These are phyloP conservation scores for Sphaerostilbella broomeana DNA, from an alignment of 2,329 filamentous ascomycete genomes.

Conservation along the genomic window DNA sequence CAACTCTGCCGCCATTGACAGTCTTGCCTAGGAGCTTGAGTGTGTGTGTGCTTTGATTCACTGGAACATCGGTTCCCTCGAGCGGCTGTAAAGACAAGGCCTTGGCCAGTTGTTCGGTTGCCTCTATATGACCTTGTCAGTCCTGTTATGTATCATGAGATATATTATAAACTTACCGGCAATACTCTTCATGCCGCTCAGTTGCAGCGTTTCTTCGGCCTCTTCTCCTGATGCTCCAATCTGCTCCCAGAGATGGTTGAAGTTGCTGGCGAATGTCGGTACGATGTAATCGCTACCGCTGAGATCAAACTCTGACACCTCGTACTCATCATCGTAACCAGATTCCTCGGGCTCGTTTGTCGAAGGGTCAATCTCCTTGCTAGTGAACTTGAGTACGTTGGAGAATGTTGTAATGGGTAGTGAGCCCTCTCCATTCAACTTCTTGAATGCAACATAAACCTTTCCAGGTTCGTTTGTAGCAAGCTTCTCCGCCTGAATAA, in stretches of 20 bases:
- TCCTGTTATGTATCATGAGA: too few relatives aligned
- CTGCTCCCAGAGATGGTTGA: constrained; percentile 93
- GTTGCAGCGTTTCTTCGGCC: constrained; percentile 82
- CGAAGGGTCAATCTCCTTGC: constrained; percentile 93
- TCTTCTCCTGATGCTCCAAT: constrained; percentile 84
- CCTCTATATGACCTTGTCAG: constrained; percentile 52
- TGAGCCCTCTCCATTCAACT: constrained; percentile 65
- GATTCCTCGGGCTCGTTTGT: constrained; percentile 86
- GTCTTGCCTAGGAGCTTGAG: constrained; percentile 96
- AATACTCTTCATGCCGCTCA: constrained; percentile 85
- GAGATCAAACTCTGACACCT: constrained; percentile 89
- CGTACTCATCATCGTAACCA: constrained; percentile 96
- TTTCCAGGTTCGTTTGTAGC: constrained; percentile 81
- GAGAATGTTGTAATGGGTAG: constrained; percentile 78
- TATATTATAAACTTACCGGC: constrained; percentile 57
- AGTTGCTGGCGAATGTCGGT: constrained; percentile 89
- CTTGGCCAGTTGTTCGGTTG: constrained; percentile 83
- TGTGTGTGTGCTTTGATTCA: constrained; percentile 84
- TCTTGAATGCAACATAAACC: constrained; percentile 92
- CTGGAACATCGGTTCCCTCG: constrained; percentile 85
- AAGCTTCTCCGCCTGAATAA: constrained; percentile 80
- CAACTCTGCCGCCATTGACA: constrained; percentile 80
- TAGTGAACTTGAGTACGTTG: constrained; percentile 93
- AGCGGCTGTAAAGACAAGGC: constrained; percentile 85
- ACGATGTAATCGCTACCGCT: constrained; percentile 89